Conservation (phyloP, 139 green algal genomes). For the Chlorella vulgaris region DNA sequence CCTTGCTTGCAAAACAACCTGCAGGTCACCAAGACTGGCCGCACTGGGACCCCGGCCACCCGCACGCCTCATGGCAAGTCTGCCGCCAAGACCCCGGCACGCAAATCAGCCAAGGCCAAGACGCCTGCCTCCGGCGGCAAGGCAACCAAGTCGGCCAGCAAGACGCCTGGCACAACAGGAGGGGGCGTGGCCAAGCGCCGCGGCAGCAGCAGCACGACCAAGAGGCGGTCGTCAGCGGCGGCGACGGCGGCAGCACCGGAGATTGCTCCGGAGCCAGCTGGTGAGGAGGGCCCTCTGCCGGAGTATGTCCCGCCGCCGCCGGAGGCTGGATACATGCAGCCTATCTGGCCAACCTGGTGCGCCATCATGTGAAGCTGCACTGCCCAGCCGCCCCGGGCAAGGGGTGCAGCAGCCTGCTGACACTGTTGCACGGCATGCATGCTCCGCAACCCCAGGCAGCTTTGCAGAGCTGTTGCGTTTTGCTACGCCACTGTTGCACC, state of each 20-base stretch:
- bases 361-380: slow-evolving; percentile 11
- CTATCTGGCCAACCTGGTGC: not conserved
- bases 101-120: not conserved
- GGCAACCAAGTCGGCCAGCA: too few relatives aligned
- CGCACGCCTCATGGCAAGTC: not conserved
- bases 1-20: not conserved
- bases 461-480: too few relatives aligned
- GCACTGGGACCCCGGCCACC: not conserved
- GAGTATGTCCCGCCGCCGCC: not conserved
- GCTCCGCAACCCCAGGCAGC: too few relatives aligned
- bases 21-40: slow-evolving; percentile 8
- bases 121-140: too few relatives aligned
- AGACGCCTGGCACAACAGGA: not conserved
- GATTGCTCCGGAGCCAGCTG: not conserved
- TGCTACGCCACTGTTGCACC: too few relatives aligned
- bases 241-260: not conserved
- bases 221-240: not conserved
- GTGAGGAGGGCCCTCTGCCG: not conserved
- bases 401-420: not conserved
- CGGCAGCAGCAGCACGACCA: not conserved
- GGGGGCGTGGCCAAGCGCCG: slow-evolving; percentile 11
- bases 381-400: too few relatives aligned
- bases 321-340: not conserved
- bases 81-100: not conserved
- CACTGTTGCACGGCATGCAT: not conserved